A percentile compares a stretch with the other conserved stretches of the same genome.
These are phyloP conservation scores for Monosporascus sp. DNA, from an alignment of 2,329 filamentous ascomycete genomes.

Conservation along the genomic window DNA sequence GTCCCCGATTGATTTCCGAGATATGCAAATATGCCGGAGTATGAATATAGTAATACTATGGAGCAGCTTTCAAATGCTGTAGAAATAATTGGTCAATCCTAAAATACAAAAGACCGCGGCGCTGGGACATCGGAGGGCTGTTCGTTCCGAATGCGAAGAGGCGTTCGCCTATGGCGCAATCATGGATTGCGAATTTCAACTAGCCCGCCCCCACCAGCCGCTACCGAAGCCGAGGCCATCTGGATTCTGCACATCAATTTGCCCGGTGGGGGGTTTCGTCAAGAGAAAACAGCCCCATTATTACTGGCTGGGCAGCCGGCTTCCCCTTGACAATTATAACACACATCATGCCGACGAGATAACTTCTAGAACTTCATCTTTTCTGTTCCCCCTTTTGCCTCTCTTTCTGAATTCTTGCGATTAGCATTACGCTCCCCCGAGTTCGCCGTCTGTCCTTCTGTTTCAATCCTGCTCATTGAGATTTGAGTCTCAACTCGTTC, in stretches of 20 bases:
- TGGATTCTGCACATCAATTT: not conserved
- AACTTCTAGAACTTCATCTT: not conserved
- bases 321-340: not conserved
- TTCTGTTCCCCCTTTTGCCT: not conserved
- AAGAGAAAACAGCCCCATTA: not conserved
- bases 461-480: not conserved
- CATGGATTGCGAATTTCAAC: no score
- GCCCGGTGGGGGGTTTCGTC: not conserved
- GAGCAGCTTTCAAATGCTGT: not conserved
- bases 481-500: not conserved
- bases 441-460: not conserved
- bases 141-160: not conserved
- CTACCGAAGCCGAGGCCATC: not conserved
- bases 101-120: not conserved
- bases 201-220: no score
- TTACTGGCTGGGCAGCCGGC: not conserved
- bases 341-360: not conserved
- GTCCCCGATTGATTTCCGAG: no score
- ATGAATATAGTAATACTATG: no score
- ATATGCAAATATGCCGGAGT: no score
- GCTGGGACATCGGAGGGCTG: not conserved
- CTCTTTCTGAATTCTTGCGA: not conserved
- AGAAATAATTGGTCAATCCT: not conserved
- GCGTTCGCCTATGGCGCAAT: not conserved
- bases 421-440: not conserved